Conservation (phyloP, 192 early-diverging fungal genomes). For the Funneliformis geosporum region DNA sequence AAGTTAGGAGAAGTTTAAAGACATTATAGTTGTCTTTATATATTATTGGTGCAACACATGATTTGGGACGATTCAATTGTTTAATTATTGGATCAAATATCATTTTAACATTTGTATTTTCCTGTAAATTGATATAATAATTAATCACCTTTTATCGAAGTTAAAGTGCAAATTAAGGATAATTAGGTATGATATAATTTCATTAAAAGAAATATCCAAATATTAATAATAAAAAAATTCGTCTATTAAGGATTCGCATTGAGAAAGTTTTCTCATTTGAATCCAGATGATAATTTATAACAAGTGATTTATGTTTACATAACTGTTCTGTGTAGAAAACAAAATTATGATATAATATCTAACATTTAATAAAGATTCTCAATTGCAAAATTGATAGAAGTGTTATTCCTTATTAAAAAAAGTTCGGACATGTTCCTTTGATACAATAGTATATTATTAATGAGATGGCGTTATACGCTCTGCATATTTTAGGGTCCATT, state of each 20-base stretch:
- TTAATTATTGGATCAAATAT: no score
- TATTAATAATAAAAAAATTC: background rate
- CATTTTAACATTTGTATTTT: no score
- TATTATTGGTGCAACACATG: background rate
- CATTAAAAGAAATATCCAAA: background rate
- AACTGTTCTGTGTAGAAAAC: background rate
- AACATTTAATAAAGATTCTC: background rate
- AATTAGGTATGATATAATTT: no score
- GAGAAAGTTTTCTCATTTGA: background rate
- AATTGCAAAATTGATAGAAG: background rate
- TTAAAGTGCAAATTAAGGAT: no score
- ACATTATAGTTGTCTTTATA: background rate
- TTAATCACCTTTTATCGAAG: no score
- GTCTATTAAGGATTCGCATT: background rate
- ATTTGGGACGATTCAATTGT: background rate
- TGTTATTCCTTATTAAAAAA: background rate
- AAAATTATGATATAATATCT: background rate
- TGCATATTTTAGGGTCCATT: slow-evolving; percentile 49
- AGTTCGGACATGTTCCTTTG: background rate
- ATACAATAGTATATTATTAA: background rate
- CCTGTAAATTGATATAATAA: no score
- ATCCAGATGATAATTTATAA: background rate
- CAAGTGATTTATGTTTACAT: background rate
- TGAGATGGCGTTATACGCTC: background rate
- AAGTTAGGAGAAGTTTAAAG: slow-evolving; percentile 55